phyloP scores from a whole-genome alignment of 2,329 filamentous ascomycete species.

The Lecanicillium sp. region DNA sequence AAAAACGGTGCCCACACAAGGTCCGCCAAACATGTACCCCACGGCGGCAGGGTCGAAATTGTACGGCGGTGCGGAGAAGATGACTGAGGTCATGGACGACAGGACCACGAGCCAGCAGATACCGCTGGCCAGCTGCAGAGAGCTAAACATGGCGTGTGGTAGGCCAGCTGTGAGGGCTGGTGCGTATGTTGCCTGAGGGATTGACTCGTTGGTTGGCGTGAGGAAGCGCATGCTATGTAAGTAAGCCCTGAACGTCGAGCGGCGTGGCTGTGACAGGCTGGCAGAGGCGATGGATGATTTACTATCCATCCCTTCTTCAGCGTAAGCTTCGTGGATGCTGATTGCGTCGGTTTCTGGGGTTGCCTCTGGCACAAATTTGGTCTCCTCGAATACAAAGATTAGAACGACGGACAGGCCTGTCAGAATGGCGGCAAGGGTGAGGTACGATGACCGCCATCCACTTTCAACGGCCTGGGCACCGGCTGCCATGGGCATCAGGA shows the following conservation, averaged over 20 bases:
- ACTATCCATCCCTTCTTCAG: no score
- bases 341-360: no score
- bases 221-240: constrained; percentile 8
- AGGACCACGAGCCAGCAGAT: constrained; percentile 26
- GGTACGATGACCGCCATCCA: constrained; percentile 20
- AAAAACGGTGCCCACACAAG: constrained; percentile 29
- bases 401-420: constrained; percentile 17
- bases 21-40: constrained; percentile 20
- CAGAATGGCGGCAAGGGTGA: constrained; percentile 15
- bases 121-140: constrained; percentile 28
- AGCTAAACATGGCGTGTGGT: constrained; percentile 31
- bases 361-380: constrained; percentile 17
- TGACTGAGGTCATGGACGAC: constrained; percentile 21
- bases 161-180: constrained; percentile 18
- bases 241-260: no score
- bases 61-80: constrained; percentile 26
- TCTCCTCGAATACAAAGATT: constrained; percentile 18
- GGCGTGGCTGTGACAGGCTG: no score
- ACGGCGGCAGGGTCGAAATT: constrained; percentile 17
- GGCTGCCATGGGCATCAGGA: constrained; percentile 23
- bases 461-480: constrained; percentile 16
- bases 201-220: constrained; percentile 13
- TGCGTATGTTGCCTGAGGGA: constrained; percentile 12
- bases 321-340: no score
- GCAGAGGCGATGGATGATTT: no score